A percentile compares a stretch with the other conserved stretches of the same genome.
Evolutionary conservation across 1,284 basidiomycete genomes (phyloP).

Genomic region (Papiliotrema flavescens): DNA sequence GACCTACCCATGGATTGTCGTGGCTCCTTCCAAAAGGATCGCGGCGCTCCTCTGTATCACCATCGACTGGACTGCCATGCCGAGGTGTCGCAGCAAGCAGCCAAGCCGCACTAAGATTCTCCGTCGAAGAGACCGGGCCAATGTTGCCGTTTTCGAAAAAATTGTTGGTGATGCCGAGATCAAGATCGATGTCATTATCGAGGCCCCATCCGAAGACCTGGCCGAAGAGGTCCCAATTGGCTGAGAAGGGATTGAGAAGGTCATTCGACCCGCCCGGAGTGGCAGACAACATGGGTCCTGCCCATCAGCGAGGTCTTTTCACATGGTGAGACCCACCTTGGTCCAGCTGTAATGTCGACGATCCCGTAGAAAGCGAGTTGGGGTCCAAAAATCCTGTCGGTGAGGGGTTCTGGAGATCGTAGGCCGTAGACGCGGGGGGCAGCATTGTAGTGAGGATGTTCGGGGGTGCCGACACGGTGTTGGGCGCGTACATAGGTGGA

Average conservation of each 20-base stretch:
- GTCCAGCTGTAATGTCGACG: slow-evolving; percentile 3
- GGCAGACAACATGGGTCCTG: not conserved
- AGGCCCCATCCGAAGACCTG: slow-evolving; percentile 38
- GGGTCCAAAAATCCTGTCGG: slow-evolving; percentile 20
- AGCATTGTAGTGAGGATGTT: slow-evolving; percentile 5
- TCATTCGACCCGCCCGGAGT: slow-evolving; percentile 2
- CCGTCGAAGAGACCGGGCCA: slow-evolving; percentile 28
- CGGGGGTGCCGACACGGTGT: not conserved
- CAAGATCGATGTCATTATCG: slow-evolving; percentile 27
- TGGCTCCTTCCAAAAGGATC: slow-evolving; percentile 23
- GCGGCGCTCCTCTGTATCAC: slow-evolving; percentile 3
- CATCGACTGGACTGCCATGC: slow-evolving; percentile 19
- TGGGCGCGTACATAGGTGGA: not conserved
- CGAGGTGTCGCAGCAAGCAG: slow-evolving; percentile 24
- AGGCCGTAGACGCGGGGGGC: slow-evolving; percentile 10
- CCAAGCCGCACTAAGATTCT: slow-evolving; percentile 31
- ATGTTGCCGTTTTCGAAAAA: slow-evolving; percentile 25
- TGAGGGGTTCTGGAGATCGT: slow-evolving; percentile 9
- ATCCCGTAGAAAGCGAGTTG: slow-evolving; percentile 10
- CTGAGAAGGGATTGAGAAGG: slow-evolving; percentile 15
- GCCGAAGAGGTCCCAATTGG: slow-evolving; percentile 27
- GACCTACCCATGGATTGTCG: slow-evolving; percentile 33
- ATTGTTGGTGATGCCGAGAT: slow-evolving; percentile 23
- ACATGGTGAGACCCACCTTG: not conserved
- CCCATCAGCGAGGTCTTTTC: not conserved